A percentile compares a stretch with the other conserved stretches of the same genome.
Conservation (phyloP, 1,284 basidiomycete species). For the Rhodotorula sp. region DNA sequence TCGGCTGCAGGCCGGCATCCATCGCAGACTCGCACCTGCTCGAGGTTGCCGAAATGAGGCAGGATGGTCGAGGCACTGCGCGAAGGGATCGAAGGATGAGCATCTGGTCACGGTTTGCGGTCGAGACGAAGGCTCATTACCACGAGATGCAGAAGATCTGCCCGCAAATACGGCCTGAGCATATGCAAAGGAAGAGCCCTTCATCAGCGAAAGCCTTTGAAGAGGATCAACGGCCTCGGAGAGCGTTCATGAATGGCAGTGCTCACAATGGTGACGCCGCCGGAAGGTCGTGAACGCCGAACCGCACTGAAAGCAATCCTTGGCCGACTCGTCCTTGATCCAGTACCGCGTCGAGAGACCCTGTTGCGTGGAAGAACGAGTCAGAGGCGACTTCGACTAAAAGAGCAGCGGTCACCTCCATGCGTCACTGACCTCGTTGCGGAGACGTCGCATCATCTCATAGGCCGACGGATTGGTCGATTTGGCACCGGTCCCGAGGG, state of each 20-base stretch:
- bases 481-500: slow-evolving; percentile 8
- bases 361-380: too few species aligned
- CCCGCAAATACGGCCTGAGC: slow-evolving; percentile 44
- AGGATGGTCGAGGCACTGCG: slow-evolving; percentile 81
- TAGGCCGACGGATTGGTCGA: slow-evolving; percentile 62
- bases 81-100: not conserved
- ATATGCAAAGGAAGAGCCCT: too few species aligned
- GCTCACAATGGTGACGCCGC: slow-evolving; percentile 90
- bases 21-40: slow-evolving; percentile 93
- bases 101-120: too few species aligned
- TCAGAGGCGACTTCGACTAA: slow-evolving; percentile 23
- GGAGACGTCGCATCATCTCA: slow-evolving; percentile 79
- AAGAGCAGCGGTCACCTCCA: not conserved
- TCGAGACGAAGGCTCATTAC: slow-evolving; percentile 3
- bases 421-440: slow-evolving; percentile 69
- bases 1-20: slow-evolving; percentile 57
- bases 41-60: slow-evolving; percentile 53
- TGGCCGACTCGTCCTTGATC: slow-evolving; percentile 96
- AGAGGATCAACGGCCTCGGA: not conserved
- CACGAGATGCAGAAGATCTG: slow-evolving; percentile 86
- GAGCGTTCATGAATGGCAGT: slow-evolving; percentile 53
- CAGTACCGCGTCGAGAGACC: slow-evolving; percentile 84
- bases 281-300: slow-evolving; percentile 88
- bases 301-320: slow-evolving; percentile 92
- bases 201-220: not conserved